Conservation (phyloP, 345 rosid species). For the Syzygium grande region DNA sequence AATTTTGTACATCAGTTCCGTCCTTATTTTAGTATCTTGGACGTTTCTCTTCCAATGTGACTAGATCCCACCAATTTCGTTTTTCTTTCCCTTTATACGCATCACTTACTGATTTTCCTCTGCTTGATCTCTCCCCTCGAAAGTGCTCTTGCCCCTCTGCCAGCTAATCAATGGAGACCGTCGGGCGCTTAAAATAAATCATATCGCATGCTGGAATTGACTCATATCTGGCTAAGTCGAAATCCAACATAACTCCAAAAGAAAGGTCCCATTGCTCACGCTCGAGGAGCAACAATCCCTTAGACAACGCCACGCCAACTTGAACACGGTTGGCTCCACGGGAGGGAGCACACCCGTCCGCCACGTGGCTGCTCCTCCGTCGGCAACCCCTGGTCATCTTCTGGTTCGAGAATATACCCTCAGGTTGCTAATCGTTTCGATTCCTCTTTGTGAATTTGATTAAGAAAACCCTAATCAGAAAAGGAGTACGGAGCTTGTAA, state of each 20-base stretch:
- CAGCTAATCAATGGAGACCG: neutral
- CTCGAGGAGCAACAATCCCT: neutral
- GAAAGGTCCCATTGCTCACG: neutral
- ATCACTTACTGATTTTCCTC: neutral
- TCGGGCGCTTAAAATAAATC: neutral
- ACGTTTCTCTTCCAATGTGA: neutral
- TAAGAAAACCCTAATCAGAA: neutral
- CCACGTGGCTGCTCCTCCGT: neutral
- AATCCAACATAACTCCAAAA: neutral
- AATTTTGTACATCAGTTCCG: neutral
- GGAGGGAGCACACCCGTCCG: neutral
- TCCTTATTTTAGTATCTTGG: neutral
- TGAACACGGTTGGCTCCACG: neutral
- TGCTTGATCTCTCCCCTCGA: neutral
- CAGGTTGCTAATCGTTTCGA: neutral
- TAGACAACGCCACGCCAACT: neutral
- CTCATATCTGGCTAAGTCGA: neutral
- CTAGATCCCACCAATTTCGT: neutral
- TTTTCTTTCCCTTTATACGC: neutral
- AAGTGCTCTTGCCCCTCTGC: neutral
- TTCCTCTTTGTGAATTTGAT: neutral
- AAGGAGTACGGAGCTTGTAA: neutral
- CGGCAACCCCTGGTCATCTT: neutral
- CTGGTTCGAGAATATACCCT: neutral
- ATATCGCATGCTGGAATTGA: neutral